Conservation (phyloP, 257 asterid genomes). For the Lavandula angustifolia region DNA sequence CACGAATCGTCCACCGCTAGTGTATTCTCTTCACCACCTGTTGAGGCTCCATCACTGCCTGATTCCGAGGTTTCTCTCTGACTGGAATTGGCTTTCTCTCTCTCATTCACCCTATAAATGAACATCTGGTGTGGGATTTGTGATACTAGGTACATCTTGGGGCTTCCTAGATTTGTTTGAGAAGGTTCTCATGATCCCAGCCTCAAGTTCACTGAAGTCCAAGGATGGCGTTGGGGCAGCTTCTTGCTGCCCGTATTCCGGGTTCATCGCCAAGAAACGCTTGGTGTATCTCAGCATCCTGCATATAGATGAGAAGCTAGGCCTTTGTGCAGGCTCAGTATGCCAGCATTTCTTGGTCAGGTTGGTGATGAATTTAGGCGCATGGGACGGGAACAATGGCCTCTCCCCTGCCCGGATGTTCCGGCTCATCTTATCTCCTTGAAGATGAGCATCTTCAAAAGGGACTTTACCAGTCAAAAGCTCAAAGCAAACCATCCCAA, state of each 20-base stretch:
- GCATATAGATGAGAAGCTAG: constrained; percentile 51
- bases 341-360: constrained; percentile 59
- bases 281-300: constrained; percentile 71
- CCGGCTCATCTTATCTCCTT: constrained; percentile 81
- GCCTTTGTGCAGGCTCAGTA: constrained; percentile 46
- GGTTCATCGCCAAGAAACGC: constrained; percentile 50
- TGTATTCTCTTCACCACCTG: constrained; percentile 51
- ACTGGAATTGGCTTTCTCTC: constrained; percentile 45
- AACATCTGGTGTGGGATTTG: constrained; percentile 80
- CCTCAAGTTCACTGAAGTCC: constrained; percentile 48
- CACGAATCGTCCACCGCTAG: constrained; percentile 44
- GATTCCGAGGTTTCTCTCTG: constrained; percentile 61
- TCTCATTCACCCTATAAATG: constrained; percentile 68
- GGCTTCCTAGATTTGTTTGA: constrained; percentile 4
- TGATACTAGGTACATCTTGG: constrained; percentile 31
- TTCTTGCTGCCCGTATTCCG: constrained; percentile 57
- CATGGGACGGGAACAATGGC: constrained; percentile 80
- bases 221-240: constrained; percentile 55
- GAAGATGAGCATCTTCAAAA: constrained; percentile 79
- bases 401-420: constrained; percentile 88
- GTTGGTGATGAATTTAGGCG: constrained; percentile 57
- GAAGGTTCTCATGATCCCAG: constrained; percentile 23
- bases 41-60: constrained; percentile 68
- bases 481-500: constrained; percentile 88
- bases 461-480: constrained; percentile 87